These are phyloP conservation scores for Bjerkandera adusta DNA, from an alignment of 1,284 basidiomycete species.

Conservation along the genomic window DNA sequence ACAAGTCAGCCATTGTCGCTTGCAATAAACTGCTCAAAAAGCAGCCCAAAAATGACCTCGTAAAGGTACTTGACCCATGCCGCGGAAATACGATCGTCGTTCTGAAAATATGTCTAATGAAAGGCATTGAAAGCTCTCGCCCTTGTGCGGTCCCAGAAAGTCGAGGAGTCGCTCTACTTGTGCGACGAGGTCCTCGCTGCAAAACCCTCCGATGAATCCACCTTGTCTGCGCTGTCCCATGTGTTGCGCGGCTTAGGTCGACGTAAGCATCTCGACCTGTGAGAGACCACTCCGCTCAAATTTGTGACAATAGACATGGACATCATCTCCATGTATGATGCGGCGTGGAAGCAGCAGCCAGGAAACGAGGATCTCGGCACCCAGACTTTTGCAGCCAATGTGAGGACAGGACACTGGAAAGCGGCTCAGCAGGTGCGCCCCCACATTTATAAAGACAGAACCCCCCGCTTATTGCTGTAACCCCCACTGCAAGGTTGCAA, in stretches of 20 bases:
- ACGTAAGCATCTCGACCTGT: slow-evolving; percentile 50
- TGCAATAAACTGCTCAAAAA: slow-evolving; percentile 86
- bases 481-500: slow-evolving; percentile 63
- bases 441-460: slow-evolving; percentile 16
- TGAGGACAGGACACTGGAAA: slow-evolving; percentile 76
- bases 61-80: slow-evolving; percentile 51
- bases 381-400: slow-evolving; percentile 82
- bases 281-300: too few relatives aligned
- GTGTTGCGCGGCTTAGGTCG: slow-evolving; percentile 74
- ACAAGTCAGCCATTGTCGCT: slow-evolving; percentile 79
- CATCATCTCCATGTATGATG: slow-evolving; percentile 77
- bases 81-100: slow-evolving; percentile 3
- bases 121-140: slow-evolving; percentile 85
- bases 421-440: slow-evolving; percentile 67
- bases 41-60: slow-evolving; percentile 66
- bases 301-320: slow-evolving; percentile 61
- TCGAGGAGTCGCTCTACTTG: slow-evolving; percentile 76
- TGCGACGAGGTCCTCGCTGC: slow-evolving; percentile 73
- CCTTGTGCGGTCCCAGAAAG: slow-evolving; percentile 76
- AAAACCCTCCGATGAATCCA: slow-evolving; percentile 67
- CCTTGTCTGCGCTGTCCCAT: slow-evolving; percentile 78
- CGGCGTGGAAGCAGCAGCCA: slow-evolving; percentile 76
- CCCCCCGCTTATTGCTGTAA: slow-evolving; percentile 5
- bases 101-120: slow-evolving; percentile 4
- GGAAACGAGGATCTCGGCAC: slow-evolving; percentile 77